Evolutionary conservation across 177 flowering plant genomes (phyloP).

Genomic region (Vitis hybrid): DNA sequence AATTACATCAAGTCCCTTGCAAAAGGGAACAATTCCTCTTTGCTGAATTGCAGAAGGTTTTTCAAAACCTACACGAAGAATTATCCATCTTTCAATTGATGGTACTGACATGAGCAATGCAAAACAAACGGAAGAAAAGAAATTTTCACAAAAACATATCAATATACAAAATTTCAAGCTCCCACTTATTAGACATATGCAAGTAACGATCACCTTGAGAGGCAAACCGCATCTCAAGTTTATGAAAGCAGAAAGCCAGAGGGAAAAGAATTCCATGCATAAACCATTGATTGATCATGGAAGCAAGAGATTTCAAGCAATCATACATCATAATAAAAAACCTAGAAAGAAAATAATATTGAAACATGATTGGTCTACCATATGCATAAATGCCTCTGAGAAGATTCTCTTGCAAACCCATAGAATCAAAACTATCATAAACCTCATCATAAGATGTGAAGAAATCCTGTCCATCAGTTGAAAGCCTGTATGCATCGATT

Average conservation of each 20-base stretch:
- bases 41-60: conserved; percentile 87
- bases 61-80: conserved; percentile 59
- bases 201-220: not conserved
- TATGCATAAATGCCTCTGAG: conserved; percentile 85
- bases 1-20: conserved; percentile 80
- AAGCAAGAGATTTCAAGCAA: not conserved
- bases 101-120: too few species aligned
- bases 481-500: conserved; percentile 34
- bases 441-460: conserved; percentile 70
- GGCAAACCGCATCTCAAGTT: not conserved
- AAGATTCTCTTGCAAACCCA: conserved; percentile 75
- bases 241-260: not conserved
- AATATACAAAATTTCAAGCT: not conserved
- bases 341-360: not conserved
- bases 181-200: not conserved
- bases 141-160: not conserved
- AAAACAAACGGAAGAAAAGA: not conserved
- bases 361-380: conserved; percentile 32
- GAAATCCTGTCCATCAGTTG: conserved; percentile 54
- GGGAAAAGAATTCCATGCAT: not conserved
- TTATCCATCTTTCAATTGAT: too few species aligned
- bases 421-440: conserved; percentile 61
- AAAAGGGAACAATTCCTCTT: conserved; percentile 79
- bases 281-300: not conserved
- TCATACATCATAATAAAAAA: not conserved